These are phyloP conservation scores for Phlebiopsis gigantea DNA, from an alignment of 768 basidiomycete genomes.

Conservation along the genomic window DNA sequence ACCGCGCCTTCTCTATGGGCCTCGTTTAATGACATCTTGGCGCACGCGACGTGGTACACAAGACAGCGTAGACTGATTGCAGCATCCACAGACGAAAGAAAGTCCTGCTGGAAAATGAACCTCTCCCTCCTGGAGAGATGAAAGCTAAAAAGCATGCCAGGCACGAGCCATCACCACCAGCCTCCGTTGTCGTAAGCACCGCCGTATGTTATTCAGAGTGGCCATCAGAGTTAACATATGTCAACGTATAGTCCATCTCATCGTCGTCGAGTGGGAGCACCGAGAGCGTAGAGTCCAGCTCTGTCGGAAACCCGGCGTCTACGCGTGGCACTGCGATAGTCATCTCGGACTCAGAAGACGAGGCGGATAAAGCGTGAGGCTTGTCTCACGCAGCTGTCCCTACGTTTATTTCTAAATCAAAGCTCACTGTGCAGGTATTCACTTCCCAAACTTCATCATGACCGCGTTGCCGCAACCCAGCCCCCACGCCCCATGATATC, in stretches of 20 bases:
- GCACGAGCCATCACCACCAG: too few relatives aligned
- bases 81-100: constrained; percentile 3
- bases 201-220: too few relatives aligned
- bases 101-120: background rate
- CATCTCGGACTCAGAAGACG: constrained; percentile 23
- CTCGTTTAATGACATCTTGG: too few relatives aligned
- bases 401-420: too few relatives aligned
- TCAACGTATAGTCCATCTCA: constrained; percentile 7
- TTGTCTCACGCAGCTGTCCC: too few relatives aligned
- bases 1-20: too few relatives aligned
- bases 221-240: too few relatives aligned
- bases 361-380: background rate
- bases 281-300: background rate
- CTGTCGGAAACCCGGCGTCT: background rate
- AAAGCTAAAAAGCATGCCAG: background rate
- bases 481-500: background rate
- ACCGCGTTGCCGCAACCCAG: background rate
- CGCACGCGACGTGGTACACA: too few relatives aligned
- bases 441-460: background rate
- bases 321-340: constrained; percentile 12
- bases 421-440: background rate
- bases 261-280: background rate
- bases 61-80: too few relatives aligned
- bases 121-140: background rate
- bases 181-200: constrained; percentile 3